Percentiles rank a stretch among this genome's conserved stretches.
phyloP scores from a whole-genome alignment of 169 alveolate genomes.

The Plasmodium malariae region DNA sequence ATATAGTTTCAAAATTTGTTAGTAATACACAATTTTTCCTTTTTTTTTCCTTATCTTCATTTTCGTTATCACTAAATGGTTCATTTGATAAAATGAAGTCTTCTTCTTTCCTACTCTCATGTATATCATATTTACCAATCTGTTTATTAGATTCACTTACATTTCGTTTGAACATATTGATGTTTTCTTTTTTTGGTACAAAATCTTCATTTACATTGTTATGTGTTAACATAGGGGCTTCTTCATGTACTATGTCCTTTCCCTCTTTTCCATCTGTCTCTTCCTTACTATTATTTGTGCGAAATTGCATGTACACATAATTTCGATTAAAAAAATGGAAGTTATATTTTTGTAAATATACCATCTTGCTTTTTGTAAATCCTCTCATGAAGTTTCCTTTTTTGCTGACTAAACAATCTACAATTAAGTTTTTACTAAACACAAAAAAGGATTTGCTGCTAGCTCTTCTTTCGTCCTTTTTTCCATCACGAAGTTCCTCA shows the following conservation, averaged over 20 bases:
- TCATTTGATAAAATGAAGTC: neutral
- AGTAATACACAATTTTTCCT: conserved; percentile 14
- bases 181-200: neutral
- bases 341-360: conserved; percentile 20
- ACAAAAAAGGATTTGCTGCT: neutral
- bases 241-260: neutral
- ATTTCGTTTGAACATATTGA: neutral
- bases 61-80: neutral
- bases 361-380: conserved; percentile 25
- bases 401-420: neutral
- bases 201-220: neutral
- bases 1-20: conserved; percentile 56
- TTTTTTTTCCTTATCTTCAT: conserved; percentile 4
- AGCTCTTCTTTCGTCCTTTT: neutral
- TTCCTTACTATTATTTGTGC: neutral
- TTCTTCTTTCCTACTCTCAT: neutral
- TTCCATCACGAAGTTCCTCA: neutral
- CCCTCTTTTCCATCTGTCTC: neutral
- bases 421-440: conserved; percentile 19
- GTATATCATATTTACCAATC: neutral
- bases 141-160: neutral
- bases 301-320: neutral
- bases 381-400: conserved; percentile 14
- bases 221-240: neutral
- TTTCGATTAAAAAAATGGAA: conserved; percentile 28